These are phyloP conservation scores for Primulina eburnea DNA, from an alignment of 257 asterid genomes.

Conservation along the genomic window DNA sequence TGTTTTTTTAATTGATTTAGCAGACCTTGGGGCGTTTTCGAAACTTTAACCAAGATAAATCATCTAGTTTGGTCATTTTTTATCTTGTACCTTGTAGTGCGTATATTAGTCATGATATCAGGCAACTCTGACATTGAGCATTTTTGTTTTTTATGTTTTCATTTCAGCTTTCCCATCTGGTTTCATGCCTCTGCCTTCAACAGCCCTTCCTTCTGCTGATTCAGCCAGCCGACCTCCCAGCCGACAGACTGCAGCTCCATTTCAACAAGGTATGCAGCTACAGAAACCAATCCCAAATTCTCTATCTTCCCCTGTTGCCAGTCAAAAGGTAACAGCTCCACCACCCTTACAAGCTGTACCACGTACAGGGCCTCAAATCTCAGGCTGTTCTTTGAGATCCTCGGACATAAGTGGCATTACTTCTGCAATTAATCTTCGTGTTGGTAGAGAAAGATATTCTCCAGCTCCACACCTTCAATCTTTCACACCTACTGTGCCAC, in stretches of 20 bases:
- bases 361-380: conserved; percentile 33
- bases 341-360: conserved; percentile 26
- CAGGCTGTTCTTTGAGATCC: conserved; percentile 48
- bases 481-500: conserved; percentile 38
- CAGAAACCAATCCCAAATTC: conserved; percentile 11
- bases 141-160: neutral
- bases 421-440: conserved; percentile 39
- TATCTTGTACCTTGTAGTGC: too few relatives aligned
- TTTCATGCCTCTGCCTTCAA: conserved; percentile 34
- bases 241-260: conserved; percentile 16
- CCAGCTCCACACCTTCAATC: conserved; percentile 32
- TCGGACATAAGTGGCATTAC: conserved; percentile 51
- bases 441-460: too few relatives aligned
- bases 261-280: neutral
- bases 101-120: neutral
- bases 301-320: conserved; percentile 20
- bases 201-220: conserved; percentile 24
- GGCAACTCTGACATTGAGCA: too few relatives aligned
- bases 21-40: too few relatives aligned
- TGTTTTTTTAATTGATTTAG: too few relatives aligned
- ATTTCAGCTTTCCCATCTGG: conserved; percentile 42
- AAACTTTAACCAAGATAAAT: too few relatives aligned
- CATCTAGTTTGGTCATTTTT: too few relatives aligned
- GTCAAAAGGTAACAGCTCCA: conserved; percentile 32
- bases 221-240: conserved; percentile 23